Base-by-base conservation (phyloP, 129 eudicot species). In the Centaurea solstitialis region DNA sequence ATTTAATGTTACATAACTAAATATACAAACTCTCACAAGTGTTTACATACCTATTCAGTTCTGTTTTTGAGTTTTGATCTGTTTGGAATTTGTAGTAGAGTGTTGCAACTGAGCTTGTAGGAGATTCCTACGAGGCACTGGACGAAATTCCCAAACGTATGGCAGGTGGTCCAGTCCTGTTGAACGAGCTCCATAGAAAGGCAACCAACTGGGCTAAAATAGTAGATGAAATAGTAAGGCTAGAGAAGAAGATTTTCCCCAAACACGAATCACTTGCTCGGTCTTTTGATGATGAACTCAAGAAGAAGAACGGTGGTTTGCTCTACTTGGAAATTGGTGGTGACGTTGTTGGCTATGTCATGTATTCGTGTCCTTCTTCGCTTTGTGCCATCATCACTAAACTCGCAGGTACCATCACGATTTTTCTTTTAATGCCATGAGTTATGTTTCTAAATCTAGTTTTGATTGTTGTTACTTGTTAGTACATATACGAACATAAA, bases 201-300 rank as follows among this genome's bases (percentile, higher is more conserved):
- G 87, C 91, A 23, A 57, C 72, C 21, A 79, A 72, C 1, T 88
- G 87, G 86, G 79, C 43, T 0, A 73, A 86, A 74, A 72, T 83
- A 37, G 90, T 94, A 13, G 94, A 86, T 68, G 97, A 89, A 37
- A 90, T 94, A 15, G 97, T 87, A 69, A 86, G 90, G 67, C 70
- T 90, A 28, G 99, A 94, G 88, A 94, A 92, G 80, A 92, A 85
- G 85, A 81, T 83, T 0, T 94, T 94, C 85, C 99, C 99, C 0
- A 94, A 92, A 84, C 99, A 94, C 79, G 99, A 92, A 84, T 94
- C 99, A 1, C 91, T 94, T 4, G 91, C 99, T 67, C 80, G 88
- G 65, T 90, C 91, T 4, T 92, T 94, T 71, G 89, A 90, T 26
- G 89, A 83, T 8, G 97, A 92, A 70, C 87, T 91, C 8, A 80